Conservation (phyloP, 192 early-diverging fungal genomes). For the Podila minutissima region DNA sequence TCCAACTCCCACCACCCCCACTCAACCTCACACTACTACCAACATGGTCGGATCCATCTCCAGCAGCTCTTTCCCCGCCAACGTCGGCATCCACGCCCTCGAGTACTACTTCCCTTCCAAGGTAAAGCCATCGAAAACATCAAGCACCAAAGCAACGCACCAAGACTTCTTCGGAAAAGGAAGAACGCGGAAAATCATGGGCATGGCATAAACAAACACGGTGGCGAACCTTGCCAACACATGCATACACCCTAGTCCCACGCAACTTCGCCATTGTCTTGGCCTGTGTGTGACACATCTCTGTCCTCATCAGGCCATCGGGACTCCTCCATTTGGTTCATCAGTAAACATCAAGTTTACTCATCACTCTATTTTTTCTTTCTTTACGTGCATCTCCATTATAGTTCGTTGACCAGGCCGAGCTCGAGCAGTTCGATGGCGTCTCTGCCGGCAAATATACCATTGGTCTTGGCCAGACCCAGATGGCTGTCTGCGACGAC, state of each 20-base stretch:
- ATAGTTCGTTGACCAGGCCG: constrained; percentile 69
- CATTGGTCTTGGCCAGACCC: constrained; percentile 95
- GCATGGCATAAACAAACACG: too few species aligned
- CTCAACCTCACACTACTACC: not conserved
- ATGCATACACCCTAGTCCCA: too few species aligned
- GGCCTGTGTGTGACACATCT: too few species aligned
- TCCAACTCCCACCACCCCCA: not conserved
- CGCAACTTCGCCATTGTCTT: too few species aligned
- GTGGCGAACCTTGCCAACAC: too few species aligned
- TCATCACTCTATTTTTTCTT: not conserved
- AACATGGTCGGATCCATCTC: constrained; percentile 44
- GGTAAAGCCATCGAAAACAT: constrained; percentile 9
- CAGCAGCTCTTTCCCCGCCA: constrained; percentile 57
- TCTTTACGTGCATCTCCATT: not conserved
- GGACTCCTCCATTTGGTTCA: not conserved
- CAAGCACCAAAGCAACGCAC: too few species aligned
- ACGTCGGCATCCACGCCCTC: constrained; percentile 73
- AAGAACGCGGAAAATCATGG: too few species aligned
- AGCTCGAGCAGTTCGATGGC: constrained; percentile 88
- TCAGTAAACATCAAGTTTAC: not conserved
- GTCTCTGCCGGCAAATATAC: constrained; percentile 98
- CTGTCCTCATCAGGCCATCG: too few species aligned
- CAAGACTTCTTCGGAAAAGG: too few species aligned
- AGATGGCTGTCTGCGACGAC: constrained; percentile 97
- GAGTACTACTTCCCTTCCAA: constrained; percentile 73